Evolutionary conservation across 1,139 yeast species (phyloP).

Genomic region (Candida sanyaensis): DNA sequence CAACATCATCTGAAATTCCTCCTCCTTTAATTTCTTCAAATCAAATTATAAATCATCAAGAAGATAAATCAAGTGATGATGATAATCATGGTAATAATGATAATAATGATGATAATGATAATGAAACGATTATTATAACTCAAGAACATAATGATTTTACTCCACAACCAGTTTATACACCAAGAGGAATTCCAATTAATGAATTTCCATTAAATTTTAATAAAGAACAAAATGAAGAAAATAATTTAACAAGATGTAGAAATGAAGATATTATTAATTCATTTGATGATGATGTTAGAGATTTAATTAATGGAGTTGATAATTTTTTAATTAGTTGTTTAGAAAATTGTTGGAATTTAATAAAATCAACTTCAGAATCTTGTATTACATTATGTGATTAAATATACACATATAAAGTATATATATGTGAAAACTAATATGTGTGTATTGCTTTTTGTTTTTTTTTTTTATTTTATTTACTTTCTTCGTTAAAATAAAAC

Average conservation of each 20-base stretch:
- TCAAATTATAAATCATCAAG: neutral
- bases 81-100: too few relatives aligned
- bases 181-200: conserved; percentile 27
- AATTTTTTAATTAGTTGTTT: conserved; percentile 16
- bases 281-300: conserved; percentile 18
- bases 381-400: conserved; percentile 4
- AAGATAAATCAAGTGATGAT: neutral
- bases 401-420: too few relatives aligned
- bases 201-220: conserved; percentile 21
- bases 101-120: neutral
- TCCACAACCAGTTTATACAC: conserved; percentile 22
- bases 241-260: conserved; percentile 6
- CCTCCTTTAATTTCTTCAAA: neutral
- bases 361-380: conserved; percentile 6
- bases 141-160: conserved; percentile 6
- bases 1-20: neutral
- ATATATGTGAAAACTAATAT: neutral
- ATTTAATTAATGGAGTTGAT: conserved; percentile 17
- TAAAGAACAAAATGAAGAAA: conserved; percentile 13
- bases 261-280: conserved; percentile 20
- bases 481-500: too few relatives aligned
- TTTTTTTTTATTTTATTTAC: too few relatives aligned
- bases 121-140: conserved; percentile 6
- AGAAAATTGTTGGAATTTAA: conserved; percentile 12
- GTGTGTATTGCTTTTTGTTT: neutral